These are phyloP conservation scores for Piloderma croceum DNA, from an alignment of 768 basidiomycete species.

Conservation along the genomic window DNA sequence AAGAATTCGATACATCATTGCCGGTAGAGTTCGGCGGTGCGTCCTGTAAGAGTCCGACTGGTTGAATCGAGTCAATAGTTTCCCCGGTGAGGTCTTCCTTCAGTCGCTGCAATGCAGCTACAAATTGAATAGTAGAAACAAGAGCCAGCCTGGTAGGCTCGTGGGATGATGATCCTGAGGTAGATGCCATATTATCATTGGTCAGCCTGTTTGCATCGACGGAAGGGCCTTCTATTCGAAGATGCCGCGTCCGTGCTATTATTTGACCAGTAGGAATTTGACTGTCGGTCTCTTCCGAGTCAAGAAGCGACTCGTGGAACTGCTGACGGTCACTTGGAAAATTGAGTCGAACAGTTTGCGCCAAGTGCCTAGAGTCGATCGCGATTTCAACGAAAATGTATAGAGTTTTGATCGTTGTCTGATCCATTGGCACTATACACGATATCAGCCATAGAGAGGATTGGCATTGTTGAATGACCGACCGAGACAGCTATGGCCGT, in stretches of 20 bases:
- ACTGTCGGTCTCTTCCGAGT: conserved; percentile 41
- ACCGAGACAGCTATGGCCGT: conserved; percentile 98
- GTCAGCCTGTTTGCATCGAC: neutral
- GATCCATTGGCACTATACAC: conserved; percentile 82
- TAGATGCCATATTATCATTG: too few species aligned
- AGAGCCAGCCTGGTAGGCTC: conserved; percentile 72
- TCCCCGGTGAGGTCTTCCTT: conserved; percentile 67
- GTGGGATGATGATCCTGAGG: conserved; percentile 16
- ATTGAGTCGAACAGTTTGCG: conserved; percentile 80
- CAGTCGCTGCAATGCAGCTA: conserved; percentile 82
- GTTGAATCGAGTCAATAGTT: conserved; percentile 9
- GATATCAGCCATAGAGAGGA: conserved; percentile 4
- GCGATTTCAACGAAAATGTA: conserved; percentile 98
- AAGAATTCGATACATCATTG: neutral
- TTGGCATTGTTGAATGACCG: conserved; percentile 17
- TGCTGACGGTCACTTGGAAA: conserved; percentile 69
- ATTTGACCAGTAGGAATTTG: conserved; percentile 40
- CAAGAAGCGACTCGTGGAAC: conserved; percentile 63
- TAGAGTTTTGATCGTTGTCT: conserved; percentile 88
- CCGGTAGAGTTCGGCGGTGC: conserved; percentile 3
- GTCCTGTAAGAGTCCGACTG: conserved; percentile 13
- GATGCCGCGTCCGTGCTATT: conserved; percentile 35
- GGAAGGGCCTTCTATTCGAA: conserved; percentile 52
- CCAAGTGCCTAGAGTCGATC: conserved; percentile 82
- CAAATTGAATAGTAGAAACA: conserved; percentile 98